Percentiles rank a stretch among this genome's conserved stretches.
Evolutionary conservation across 495 filamentous ascomycete species (phyloP).

Genomic region (Pyrenopolyporus hunteri): DNA sequence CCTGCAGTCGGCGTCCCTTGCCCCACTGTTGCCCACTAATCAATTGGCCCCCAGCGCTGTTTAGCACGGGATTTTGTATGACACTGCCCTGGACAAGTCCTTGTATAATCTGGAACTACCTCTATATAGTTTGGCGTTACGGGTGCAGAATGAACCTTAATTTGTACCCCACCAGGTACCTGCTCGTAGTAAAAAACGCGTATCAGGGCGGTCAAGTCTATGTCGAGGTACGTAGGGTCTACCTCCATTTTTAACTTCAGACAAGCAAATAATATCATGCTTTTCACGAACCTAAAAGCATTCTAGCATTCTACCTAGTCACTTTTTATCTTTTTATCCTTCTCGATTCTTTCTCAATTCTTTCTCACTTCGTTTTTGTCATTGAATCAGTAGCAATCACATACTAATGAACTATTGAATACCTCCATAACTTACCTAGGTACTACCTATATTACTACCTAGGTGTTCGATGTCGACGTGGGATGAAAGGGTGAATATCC

Average conservation of each 20-base stretch:
- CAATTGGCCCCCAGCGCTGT: slow-evolving; percentile 13
- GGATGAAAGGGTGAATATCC: too few species aligned
- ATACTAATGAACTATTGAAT: neutral
- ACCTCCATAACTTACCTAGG: too few species aligned
- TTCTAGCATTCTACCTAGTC: neutral
- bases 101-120: neutral
- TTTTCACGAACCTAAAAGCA: slow-evolving; percentile 8
- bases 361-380: neutral
- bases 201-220: neutral
- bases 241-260: slow-evolving; percentile 3
- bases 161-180: neutral
- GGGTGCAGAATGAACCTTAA: slow-evolving; percentile 8
- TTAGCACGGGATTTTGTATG: slow-evolving; percentile 13
- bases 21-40: slow-evolving; percentile 9
- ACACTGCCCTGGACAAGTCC: slow-evolving; percentile 3
- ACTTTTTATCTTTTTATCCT: neutral
- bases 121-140: slow-evolving; percentile 1
- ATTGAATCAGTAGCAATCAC: neutral
- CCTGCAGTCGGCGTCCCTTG: slow-evolving; percentile 1
- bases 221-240: neutral
- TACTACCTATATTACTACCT: too few species aligned
- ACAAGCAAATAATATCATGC: neutral
- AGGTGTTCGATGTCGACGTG: too few species aligned
- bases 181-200: neutral
- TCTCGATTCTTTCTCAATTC: neutral